Base-by-base conservation (phyloP, 495 filamentous ascomycete species). In the Daldinia bambusicola region DNA sequence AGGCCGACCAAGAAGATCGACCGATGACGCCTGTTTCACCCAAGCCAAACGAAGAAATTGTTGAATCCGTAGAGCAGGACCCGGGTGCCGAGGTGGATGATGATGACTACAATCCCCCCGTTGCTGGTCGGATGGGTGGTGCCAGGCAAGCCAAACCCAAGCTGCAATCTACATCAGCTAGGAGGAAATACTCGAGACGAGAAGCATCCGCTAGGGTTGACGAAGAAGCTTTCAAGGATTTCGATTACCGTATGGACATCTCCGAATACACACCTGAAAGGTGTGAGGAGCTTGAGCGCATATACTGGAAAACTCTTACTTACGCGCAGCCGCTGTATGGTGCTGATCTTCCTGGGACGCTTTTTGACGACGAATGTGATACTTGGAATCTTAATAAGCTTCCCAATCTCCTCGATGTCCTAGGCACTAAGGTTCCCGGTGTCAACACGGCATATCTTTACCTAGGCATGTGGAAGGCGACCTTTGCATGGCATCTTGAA, bases 391-490 rank as follows among this genome's bases (percentile, higher is more conserved):
- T 99, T 9, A 94, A 95, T 62, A 95, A 96, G 76, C 86, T 99
- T 20, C 91, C 92, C 31, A 98, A 98, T 75, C 81, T 99, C 48
- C 88, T 99, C 6, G 96, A 99, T 79, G 92, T 98, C 4, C 83
- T 99, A 2, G 96, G 95, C 18, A 93, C 93, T 40, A 97, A 97
- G 69, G 92, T 99, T 0, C 95, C 95, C 12, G 95, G 95, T 65
- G 95, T 99, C 67, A 99, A 99, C 75, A 98, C 96, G 4, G 95
- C 95, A n/a, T 99, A 99, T 78, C 85, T 99, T 10, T 99, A 99
- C 69, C 84, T 98, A 48, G 95, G 95, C 18, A 98, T 98, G 96
- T 99, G 95, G 95, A 99, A 98, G 76, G 95, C 95, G 18, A 98
- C 95, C 1, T 99, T 99, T 77, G 95, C 95, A 9, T 99, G 95